Evolutionary conservation across 768 basidiomycete genomes (phyloP), one percentile per base, ranked within the genome.

Genomic region (Pholiota conissans): DNA sequence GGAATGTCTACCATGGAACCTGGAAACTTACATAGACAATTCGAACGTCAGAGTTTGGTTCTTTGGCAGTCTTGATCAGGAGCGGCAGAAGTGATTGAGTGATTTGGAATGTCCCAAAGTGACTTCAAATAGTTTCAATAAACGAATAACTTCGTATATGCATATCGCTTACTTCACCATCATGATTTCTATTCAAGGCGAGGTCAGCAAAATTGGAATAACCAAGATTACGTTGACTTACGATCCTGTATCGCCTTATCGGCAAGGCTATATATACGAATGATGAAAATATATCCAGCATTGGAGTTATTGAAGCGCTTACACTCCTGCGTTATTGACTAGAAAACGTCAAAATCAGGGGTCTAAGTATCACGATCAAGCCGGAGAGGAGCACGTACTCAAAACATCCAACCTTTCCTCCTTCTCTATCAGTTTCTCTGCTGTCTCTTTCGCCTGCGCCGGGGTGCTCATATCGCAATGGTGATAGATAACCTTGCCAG

Each of bases 391-490:
- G 30, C 11, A 71, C 76, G 60, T 59, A 83, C 83, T 59, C 24
- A 84, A 58, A 1, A 83, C 67, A 59, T 86, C 83, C 47, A 86
- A 62, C 28, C 83, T 71, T 24, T 67, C 63, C 61, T 84, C 82
- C 60, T 67, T 75, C 49, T 47, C 62, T 65, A 79, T 64, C 48
- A 84, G 75, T 20, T 67, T 75, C 49, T 76, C 70, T 0, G 78
- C 84, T 0, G 76, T 61, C 11, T 64, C 64, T 57, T 72, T 78
- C 24, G 78, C 79, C 28, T 70, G 66, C 24, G 68, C 67, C 1
- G 81, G 74, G 27, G 78, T 75, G 24, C 64, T 58, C 42, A 86
- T 62, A 65, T 85, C 81, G 3, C 84, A 74, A 30, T 75, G 65
- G 22, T 81, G 61, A 67, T 73, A 83, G 9, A 75, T 57, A 8